A percentile compares a stretch with the other conserved stretches of the same genome.
Evolutionary conservation across 2,329 filamentous ascomycete genomes (phyloP).

Genomic region (Alternaria triticimaculans): DNA sequence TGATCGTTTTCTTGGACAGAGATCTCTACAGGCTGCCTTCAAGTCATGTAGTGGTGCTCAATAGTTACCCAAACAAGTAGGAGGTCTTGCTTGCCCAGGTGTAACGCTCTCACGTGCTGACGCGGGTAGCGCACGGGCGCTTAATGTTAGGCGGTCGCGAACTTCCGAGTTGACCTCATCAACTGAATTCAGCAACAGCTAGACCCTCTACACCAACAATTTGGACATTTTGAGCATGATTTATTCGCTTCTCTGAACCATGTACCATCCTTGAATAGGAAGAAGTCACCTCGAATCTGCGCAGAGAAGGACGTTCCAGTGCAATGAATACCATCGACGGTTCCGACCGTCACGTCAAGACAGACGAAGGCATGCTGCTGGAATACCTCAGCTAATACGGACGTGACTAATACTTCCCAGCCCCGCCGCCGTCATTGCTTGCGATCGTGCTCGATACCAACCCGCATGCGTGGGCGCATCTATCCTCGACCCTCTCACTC

Average conservation of each 20-base stretch:
- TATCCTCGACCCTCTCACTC: conserved; percentile 76
- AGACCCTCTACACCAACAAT: background rate
- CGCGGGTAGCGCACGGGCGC: conserved; percentile 13
- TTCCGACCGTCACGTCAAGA: conserved; percentile 54
- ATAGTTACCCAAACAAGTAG: background rate
- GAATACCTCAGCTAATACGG: background rate
- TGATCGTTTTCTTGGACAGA: background rate
- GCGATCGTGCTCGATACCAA: conserved; percentile 96
- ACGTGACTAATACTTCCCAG: conserved; percentile 41
- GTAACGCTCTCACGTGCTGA: conserved; percentile 13
- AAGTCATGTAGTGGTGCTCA: background rate
- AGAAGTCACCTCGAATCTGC: background rate
- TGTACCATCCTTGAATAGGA: background rate
- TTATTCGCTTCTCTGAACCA: background rate
- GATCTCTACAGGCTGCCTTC: background rate
- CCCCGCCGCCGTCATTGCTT: conserved; percentile 77
- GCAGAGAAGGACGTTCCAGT: background rate
- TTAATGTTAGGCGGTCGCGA: conserved; percentile 14
- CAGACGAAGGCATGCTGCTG: conserved; percentile 39
- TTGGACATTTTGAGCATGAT: background rate
- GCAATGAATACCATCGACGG: conserved; percentile 71
- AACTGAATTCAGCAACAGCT: background rate
- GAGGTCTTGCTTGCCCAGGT: background rate
- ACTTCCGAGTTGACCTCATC: conserved; percentile 12
- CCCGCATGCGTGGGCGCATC: conserved; percentile 87